Percentiles rank a stretch among this genome's conserved stretches.
phyloP scores from a whole-genome alignment of 305 asterid species.

The Salvia sclarea region DNA sequence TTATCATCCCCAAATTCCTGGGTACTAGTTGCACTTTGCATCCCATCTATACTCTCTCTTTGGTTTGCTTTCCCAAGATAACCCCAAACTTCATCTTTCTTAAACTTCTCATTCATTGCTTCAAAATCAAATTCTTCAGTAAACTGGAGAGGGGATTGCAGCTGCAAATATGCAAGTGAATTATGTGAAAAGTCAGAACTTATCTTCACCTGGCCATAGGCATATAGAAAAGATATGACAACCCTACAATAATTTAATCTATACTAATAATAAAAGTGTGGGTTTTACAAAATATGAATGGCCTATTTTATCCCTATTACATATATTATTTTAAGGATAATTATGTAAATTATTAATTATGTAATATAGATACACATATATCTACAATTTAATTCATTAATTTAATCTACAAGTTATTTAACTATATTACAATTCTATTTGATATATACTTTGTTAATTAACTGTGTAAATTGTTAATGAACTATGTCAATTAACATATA shows the following conservation, averaged over 20 bases:
- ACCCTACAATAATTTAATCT: neutral
- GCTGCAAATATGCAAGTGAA: constrained; percentile 37
- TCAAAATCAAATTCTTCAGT: constrained; percentile 72
- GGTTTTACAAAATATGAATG: no score
- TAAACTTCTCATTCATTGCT: constrained; percentile 85
- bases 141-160: constrained; percentile 42
- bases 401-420: no score
- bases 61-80: constrained; percentile 66
- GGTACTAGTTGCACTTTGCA: constrained; percentile 32
- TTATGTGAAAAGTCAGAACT: neutral
- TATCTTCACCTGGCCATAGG: constrained; percentile 1
- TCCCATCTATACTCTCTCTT: constrained; percentile 38
- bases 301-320: no score
- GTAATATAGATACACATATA: no score
- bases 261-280: no score
- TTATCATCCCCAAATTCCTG: constrained; percentile 36
- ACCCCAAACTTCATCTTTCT: constrained; percentile 85
- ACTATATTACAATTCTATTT: no score
- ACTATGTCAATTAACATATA: no score
- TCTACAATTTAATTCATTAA: no score
- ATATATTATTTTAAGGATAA: no score
- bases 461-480: no score
- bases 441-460: no score
- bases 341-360: no score
- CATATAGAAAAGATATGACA: constrained; percentile 14